These are phyloP conservation scores for Avena sativa DNA, from an alignment of 176 grass and related monocot species.

Conservation along the genomic window DNA sequence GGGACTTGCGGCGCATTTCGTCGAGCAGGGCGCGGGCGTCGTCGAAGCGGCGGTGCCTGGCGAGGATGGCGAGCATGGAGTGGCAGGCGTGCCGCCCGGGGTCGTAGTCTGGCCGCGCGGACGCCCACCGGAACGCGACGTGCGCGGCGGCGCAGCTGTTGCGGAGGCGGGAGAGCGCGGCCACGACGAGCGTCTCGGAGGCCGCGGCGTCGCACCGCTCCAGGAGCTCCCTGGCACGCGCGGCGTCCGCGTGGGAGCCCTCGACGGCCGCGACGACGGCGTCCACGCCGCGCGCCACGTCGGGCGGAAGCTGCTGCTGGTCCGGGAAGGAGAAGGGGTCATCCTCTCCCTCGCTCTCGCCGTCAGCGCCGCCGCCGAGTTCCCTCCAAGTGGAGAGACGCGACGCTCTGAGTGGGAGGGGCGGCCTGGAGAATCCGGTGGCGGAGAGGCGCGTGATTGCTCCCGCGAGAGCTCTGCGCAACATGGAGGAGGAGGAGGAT, in stretches of 20 bases:
- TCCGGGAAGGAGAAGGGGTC: constrained; percentile 59
- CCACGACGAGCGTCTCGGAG: constrained; percentile 69
- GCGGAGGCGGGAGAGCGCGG: constrained; percentile 62
- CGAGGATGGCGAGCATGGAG: constrained; percentile 83
- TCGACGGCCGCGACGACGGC: constrained; percentile 51
- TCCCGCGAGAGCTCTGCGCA: constrained; percentile 43
- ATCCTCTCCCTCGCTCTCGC: constrained; percentile 35
- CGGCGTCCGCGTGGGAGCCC: constrained; percentile 34
- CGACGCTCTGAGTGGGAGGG: background rate
- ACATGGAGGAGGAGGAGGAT: constrained; percentile 46
- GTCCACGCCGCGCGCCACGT: constrained; percentile 55
- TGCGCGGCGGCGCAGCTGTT: constrained; percentile 81
- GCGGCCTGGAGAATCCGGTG: constrained; percentile 2
- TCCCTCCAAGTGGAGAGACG: constrained; percentile 23
- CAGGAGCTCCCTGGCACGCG: constrained; percentile 42
- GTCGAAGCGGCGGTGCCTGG: constrained; percentile 79
- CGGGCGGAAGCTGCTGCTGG: constrained; percentile 37
- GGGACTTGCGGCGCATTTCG: constrained; percentile 66
- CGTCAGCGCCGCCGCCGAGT: background rate
- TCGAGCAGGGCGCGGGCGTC: constrained; percentile 67
- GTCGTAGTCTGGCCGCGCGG: constrained; percentile 57
- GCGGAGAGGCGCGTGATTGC: constrained; percentile 15
- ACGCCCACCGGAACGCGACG: constrained; percentile 77
- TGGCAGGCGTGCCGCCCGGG: constrained; percentile 66
- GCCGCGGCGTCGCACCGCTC: constrained; percentile 57